Conservation (phyloP, 164 flowering plant genomes). For the Vitis vinifera region DNA sequence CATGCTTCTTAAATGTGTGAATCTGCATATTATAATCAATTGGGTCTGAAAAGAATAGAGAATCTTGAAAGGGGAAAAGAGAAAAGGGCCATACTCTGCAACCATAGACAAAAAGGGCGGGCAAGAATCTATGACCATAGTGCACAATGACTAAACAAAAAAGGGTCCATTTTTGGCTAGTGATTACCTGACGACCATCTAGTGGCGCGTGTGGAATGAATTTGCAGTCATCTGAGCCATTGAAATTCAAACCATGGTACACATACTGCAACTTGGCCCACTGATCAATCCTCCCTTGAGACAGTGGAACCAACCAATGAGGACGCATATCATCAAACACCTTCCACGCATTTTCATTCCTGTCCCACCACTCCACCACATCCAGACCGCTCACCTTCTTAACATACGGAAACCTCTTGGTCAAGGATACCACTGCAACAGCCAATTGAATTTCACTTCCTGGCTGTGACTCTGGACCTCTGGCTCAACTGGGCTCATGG, state of each 20-base stretch:
- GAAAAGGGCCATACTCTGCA: too few relatives aligned
- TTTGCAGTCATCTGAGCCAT: slow-evolving; percentile 42
- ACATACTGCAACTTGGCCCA: slow-evolving; percentile 69
- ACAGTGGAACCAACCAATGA: slow-evolving; percentile 58
- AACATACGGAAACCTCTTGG: slow-evolving; percentile 50
- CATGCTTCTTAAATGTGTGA: slow-evolving; percentile 76
- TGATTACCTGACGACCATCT: too few relatives aligned
- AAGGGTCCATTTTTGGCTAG: too few relatives aligned
- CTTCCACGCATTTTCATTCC: slow-evolving; percentile 45
- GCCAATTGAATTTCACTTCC: slow-evolving; percentile 54
- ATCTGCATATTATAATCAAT: slow-evolving; percentile 44
- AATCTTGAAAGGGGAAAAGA: too few relatives aligned
- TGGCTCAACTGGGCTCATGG: slow-evolving; percentile 21
- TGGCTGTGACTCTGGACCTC: slow-evolving; percentile 15
- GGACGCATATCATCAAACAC: slow-evolving; percentile 61
- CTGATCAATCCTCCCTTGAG: slow-evolving; percentile 62
- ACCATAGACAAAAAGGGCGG: too few relatives aligned
- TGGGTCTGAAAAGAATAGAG: too few relatives aligned
- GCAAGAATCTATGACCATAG: too few relatives aligned
- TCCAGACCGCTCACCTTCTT: slow-evolving; percentile 50
- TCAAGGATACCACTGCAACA: slow-evolving; percentile 56
- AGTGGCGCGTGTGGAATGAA: background rate
- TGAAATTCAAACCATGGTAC: slow-evolving; percentile 70
- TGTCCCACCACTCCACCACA: slow-evolving; percentile 68
- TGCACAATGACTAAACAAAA: too few relatives aligned